Evolutionary conservation across 352 stramenopile genomes (phyloP), one percentile per base, ranked within the genome.

Genomic region (Phytophthora uliginosa): DNA sequence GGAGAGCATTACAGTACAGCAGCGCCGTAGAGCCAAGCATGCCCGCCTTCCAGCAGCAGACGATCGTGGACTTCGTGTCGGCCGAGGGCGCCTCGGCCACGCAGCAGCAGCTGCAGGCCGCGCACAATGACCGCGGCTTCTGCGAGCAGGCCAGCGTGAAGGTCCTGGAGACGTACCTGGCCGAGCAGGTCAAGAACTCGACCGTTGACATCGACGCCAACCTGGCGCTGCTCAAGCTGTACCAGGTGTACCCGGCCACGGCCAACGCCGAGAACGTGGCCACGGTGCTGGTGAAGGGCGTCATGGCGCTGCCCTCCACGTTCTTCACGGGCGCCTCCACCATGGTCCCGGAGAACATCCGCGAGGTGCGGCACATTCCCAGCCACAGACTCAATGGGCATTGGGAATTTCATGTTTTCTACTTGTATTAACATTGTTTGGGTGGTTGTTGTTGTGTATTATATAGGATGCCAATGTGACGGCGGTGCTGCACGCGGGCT

Each of bases 171-270:
- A 69, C 67, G 65, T 95, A 95, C 76, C 61, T 95, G 54, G 77
- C 76, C 38, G 90, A 97, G 79, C 88, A 97, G 84, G 60, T 95
- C 67, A 40, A 78, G 56, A 84, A 75, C 71, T 66, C 61, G 20
- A 84, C 69, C 10, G 78, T 95, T 34, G 88, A 95, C 60, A 82
- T 92, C 31, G 86, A 96, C 76, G 87, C 90, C 60, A 80, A 91
- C 70, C 73, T 96, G 66, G 86, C 85, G 69, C 82, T 96, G 65
- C 79, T 96, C 63, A 94, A 94, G 78, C 79, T 96, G 56, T 96
- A 94, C 79, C 71, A 90, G 52, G 68, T 96, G 28, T 94, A 94
- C 77, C 87, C 88, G 33, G 71, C 66, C 48, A 75, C 79, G 51
- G 54, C 71, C 10, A 88, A 92, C n/a, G 81, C 80, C 40, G 77